Conservation (phyloP, 2,329 filamentous ascomycete genomes). For the Ophiocordyceps camponoti-saundersi region DNA sequence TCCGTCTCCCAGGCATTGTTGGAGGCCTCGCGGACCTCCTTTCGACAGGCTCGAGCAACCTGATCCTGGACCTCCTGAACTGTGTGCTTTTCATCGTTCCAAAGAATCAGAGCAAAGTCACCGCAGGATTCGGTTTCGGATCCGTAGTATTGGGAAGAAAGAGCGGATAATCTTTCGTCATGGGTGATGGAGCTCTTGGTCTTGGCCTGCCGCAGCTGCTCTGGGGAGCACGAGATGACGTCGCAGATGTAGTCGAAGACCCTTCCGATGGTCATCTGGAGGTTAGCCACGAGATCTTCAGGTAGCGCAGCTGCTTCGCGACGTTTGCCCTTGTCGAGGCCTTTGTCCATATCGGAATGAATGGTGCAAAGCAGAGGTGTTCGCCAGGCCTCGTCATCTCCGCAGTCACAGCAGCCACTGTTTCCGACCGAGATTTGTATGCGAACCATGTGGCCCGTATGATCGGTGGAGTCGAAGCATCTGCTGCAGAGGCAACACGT, state of each 20-base stretch:
- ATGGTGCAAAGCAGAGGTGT: constrained; percentile 82
- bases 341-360: constrained; percentile 48
- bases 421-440: constrained; percentile 81
- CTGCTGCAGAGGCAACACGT: constrained; percentile 88
- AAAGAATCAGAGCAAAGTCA: constrained; percentile 74
- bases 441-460: constrained; percentile 81
- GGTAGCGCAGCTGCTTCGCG: constrained; percentile 45
- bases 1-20: constrained; percentile 77
- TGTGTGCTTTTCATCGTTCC: constrained; percentile 99
- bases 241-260: constrained; percentile 92
- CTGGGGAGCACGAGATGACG: constrained; percentile 92
- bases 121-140: constrained; percentile 22
- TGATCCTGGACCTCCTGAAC: constrained; percentile 81
- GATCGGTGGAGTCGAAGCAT: constrained; percentile 91
- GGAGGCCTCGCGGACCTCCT: constrained; percentile 50
- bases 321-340: constrained; percentile 42
- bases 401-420: constrained; percentile 93
- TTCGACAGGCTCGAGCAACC: constrained; percentile 73
- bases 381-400: constrained; percentile 88
- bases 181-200: constrained; percentile 61
- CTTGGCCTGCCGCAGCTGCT: constrained; percentile 79
- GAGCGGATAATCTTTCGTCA: constrained; percentile 66
- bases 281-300: constrained; percentile 56
- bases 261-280: constrained; percentile 71
- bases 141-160: constrained; percentile 57